Percentiles rank a stretch among this genome's conserved stretches.
Evolutionary conservation across 179 eudicot species (phyloP).

Genomic region (Spinacia oleracea): DNA sequence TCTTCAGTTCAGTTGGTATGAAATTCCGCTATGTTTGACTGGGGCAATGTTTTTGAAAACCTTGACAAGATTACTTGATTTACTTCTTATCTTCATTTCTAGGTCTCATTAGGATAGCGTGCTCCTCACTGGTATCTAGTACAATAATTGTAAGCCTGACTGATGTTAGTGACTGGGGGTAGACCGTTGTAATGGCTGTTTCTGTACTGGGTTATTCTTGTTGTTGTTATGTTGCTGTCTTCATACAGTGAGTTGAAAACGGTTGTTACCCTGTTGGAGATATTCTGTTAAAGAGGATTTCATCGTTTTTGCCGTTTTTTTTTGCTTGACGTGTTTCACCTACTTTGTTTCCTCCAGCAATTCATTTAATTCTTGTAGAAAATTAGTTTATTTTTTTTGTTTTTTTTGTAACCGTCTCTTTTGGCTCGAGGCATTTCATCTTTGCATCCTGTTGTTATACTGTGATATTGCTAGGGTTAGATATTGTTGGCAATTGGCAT

Average conservation of each 20-base stretch:
- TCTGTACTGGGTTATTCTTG: not conserved
- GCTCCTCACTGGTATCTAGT: not conserved
- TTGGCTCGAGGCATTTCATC: not conserved
- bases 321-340: not conserved
- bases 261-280: not conserved
- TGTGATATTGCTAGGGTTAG: not conserved
- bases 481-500: not conserved
- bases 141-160: not conserved
- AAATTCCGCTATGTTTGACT: not conserved
- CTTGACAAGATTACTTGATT: not conserved
- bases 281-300: too few species aligned
- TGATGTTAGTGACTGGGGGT: not conserved
- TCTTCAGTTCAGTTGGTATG: not conserved
- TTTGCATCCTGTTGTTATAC: not conserved
- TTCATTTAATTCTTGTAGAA: not conserved
- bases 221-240: not conserved
- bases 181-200: not conserved
- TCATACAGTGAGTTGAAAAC: not conserved
- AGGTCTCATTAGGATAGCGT: not conserved
- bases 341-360: not conserved
- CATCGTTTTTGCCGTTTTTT: not conserved
- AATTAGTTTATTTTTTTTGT: not conserved
- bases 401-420: not conserved
- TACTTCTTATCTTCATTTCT: not conserved
- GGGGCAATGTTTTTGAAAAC: not conserved